Evolutionary conservation across 768 basidiomycete species (phyloP), one percentile per base, ranked within the genome.

Genomic region (Fomitopsis pulvina): DNA sequence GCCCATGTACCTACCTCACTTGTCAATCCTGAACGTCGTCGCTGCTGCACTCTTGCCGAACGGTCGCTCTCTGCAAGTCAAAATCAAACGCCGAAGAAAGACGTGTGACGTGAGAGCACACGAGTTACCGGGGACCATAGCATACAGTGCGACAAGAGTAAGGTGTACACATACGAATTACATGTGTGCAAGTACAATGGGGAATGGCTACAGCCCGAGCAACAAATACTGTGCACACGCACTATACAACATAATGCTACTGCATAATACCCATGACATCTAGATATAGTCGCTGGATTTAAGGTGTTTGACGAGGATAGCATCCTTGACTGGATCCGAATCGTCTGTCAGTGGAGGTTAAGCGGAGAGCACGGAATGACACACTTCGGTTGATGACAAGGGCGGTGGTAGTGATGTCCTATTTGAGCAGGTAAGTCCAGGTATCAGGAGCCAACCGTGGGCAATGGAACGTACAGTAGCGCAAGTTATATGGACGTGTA

Each of bases 401-500:
- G 12, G 73, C 63, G 0, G 77, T 81, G 7, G 75, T 73, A 37
- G 65, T 62, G 4, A 69, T 71, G 54, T 80, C 72, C 77, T 79
- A 43, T 24, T 46, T 18, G 45, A 58, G 10, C 27, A 6, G 14
- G 29, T 30, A 30, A 24, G 43, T 14, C 5, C 27, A 16, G 16
- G 21, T 28, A 11, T 27, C 14, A 28, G 0, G 14, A 30, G 26
- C 38, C 8, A 41, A 2, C 22, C 6, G 3, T 8, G 26, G n/a
- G 20, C 1, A 29, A 20, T 16, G 27, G 32, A 27, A 47, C 77
- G 65, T 57, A 79, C 79, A 39, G 79, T 77, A 2, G 81, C 81
- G 51, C 78, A 80, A 8, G 79, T 81, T 28, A 75, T 56, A 60
- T 84, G 77, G 7, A 75, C 65, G 59, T 81, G 75, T 22, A 84